phyloP scores from a whole-genome alignment of 2,329 filamentous ascomycete species.

The Sporothrix variecibatus region DNA sequence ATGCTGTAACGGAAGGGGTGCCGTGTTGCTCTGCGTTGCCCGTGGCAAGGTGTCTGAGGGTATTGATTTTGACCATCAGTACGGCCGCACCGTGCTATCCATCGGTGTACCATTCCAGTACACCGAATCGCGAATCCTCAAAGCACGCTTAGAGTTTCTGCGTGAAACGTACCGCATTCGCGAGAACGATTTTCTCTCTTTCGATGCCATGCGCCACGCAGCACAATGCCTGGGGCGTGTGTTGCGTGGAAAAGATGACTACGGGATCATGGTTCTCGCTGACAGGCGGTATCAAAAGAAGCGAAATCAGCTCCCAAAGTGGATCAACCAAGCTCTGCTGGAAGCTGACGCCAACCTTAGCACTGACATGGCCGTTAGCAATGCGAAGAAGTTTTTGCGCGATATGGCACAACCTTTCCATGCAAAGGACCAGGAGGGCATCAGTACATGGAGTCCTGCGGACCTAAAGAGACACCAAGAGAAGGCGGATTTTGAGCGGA shows the following conservation, averaged over 20 bases:
- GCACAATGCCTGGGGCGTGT: constrained; percentile 96
- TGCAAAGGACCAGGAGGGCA: constrained; percentile 80
- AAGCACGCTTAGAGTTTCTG: constrained; percentile 93
- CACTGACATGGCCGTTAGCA: constrained; percentile 91
- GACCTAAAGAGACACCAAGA: constrained; percentile 63
- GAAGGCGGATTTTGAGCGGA: constrained; percentile 69
- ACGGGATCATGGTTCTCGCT: constrained; percentile 98
- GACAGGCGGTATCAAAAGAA: constrained; percentile 94
- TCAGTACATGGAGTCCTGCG: constrained; percentile 71
- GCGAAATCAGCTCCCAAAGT: constrained; percentile 85
- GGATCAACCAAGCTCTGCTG: constrained; percentile 87
- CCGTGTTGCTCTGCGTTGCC: constrained; percentile 90
- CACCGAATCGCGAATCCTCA: constrained; percentile 94
- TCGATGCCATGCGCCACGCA: constrained; percentile 99
- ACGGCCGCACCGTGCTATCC: constrained; percentile 90
- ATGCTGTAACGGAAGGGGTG: constrained; percentile 94
- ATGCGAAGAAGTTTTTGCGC: constrained; percentile 83
- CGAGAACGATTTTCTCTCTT: constrained; percentile 96
- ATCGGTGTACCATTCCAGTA: constrained; percentile 99
- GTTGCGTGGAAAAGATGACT: constrained; percentile 93
- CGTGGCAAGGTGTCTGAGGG: constrained; percentile 97
- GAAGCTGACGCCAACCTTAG: constrained; percentile 88
- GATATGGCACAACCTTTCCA: constrained; percentile 92
- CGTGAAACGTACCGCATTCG: constrained; percentile 95
- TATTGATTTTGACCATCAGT: constrained; percentile 99